These are phyloP conservation scores for Apophysomyces trapeziformis DNA, from an alignment of 371 early-diverging fungal species.

Conservation along the genomic window DNA sequence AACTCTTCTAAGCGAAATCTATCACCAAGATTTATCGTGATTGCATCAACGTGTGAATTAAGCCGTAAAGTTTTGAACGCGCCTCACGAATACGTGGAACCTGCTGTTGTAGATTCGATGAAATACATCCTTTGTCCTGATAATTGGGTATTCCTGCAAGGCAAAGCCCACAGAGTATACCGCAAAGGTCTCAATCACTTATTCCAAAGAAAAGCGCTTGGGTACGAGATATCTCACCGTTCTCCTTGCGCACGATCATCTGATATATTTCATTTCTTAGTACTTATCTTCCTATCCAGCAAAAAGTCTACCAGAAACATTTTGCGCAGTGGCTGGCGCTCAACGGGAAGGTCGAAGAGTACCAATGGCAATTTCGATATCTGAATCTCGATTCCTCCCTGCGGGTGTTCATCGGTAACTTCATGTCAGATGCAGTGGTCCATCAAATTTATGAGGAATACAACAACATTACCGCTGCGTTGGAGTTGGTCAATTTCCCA, in stretches of 20 bases:
- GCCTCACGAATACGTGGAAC: conserved; percentile 24
- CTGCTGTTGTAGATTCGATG: conserved; percentile 35
- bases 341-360: conserved; percentile 20
- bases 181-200: conserved; percentile 30
- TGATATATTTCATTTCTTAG: background rate
- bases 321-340: conserved; percentile 30
- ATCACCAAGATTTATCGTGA: conserved; percentile 31
- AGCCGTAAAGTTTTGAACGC: conserved; percentile 33
- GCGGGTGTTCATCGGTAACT: conserved; percentile 37
- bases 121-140: conserved; percentile 29
- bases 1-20: background rate
- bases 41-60: conserved; percentile 34
- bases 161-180: conserved; percentile 27
- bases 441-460: conserved; percentile 36
- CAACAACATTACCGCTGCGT: conserved; percentile 37
- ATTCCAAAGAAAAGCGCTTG: conserved; percentile 31
- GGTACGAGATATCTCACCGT: conserved; percentile 8
- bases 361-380: conserved; percentile 31
- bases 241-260: background rate
- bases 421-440: conserved; percentile 30
- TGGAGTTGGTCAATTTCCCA: conserved; percentile 43
- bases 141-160: conserved; percentile 35
- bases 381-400: conserved; percentile 33
- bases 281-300: conserved; percentile 25
- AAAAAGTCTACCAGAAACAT: conserved; percentile 20